Base-by-base conservation (phyloP, 192 early-diverging fungal genomes). In the Rhizophagus sp. region DNA sequence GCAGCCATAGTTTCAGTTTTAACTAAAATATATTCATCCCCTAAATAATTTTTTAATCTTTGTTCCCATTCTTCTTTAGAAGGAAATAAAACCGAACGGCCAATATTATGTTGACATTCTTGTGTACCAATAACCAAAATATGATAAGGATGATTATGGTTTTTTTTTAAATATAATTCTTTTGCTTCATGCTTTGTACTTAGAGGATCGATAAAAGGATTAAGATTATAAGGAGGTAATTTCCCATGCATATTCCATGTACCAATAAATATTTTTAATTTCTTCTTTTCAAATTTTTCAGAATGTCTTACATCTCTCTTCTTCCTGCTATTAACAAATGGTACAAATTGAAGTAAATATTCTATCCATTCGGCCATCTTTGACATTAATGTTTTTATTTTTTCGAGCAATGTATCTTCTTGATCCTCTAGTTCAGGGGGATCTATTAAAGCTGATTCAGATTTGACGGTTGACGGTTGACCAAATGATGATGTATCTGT, bases 51-150 rank as follows among this genome's bases (percentile, higher is more conserved):
- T 65, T 81, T 78, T 0, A 89, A 74, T 11, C 80, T 74, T 19
- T 75, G 73, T 50, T 89, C 88, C 88, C 88, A 89, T 36, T 76
- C 77, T 5, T 74, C 80, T 79, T 89, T 89, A 24, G 88, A 88
- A 22, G 88, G 85, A 62, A 87, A 87, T 6, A 89, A 75, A 9
- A 89, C 76, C 0, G 88, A 82, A 65, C 87, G 87, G n/a, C 82
- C 73, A 25, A 89, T 89, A 62, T 88, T 87, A 30, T 86, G 84
- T 49, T 89, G 87, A 70, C 88, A 89, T 65, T 89, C 88, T 73
- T 89, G 88, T 0, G 88, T 89, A n/a, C 87, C 87, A 49, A 89
- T 86, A 9, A 80, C 88, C 3, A 89, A 74, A 17, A 89, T 61
- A 76, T 89, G 88, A 68, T 88, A 89, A 0, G 88, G 88, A 25